Base-by-base conservation (phyloP, 805 yeast genomes). In the Hermanozyma aechmeae region DNA sequence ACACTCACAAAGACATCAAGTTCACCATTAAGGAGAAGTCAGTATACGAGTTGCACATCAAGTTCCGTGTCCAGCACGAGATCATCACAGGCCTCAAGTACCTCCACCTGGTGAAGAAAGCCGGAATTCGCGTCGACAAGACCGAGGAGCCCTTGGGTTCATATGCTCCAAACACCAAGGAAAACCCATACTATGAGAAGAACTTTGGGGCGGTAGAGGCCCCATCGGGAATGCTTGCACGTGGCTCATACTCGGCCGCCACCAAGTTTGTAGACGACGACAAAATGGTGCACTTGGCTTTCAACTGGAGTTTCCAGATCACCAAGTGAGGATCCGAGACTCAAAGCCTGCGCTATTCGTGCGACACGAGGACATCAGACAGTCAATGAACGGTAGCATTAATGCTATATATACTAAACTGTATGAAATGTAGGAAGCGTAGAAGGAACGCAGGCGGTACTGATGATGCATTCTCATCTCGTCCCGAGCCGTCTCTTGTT, bases 201-300 rank as follows among this genome's bases (percentile, higher is more conserved):
- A 65, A 32, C 53, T 70, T 45, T 47, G 46, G 53, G 23, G 68
- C 59, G 29, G 86, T 81, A 35, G 95, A 85, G 53, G 96, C 96
- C 5, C 96, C 96, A 21, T 69, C 84, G 26, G 96, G 96, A 1
- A 54, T 87, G 53, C 56, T 87, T 39, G 95, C 92, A 3, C 73
- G 96, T 56, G 96, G 96, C 23, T 67, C 73, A 27, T 87, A 84
- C 59, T 71, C 77, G 25, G 94, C 94, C 5, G 65, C 71, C 20
- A 77, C 93, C 11, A 82, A 79, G 53, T 85, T 86, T 46, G 65
- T 82, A 25, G 96, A 87, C 46, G 96, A 86, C 54, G 96, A 87
- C 53, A 76, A 79, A 43, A 68, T 63, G 14, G 69, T 68, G 29
- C 93, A 85, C 53, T 65, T 83, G 51, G 65, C 72, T 20, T 63